Evolutionary conservation across 1,139 yeast species (phyloP), one percentile per base, ranked within the genome.

Genomic region (Magnusiomyces clavatus): DNA sequence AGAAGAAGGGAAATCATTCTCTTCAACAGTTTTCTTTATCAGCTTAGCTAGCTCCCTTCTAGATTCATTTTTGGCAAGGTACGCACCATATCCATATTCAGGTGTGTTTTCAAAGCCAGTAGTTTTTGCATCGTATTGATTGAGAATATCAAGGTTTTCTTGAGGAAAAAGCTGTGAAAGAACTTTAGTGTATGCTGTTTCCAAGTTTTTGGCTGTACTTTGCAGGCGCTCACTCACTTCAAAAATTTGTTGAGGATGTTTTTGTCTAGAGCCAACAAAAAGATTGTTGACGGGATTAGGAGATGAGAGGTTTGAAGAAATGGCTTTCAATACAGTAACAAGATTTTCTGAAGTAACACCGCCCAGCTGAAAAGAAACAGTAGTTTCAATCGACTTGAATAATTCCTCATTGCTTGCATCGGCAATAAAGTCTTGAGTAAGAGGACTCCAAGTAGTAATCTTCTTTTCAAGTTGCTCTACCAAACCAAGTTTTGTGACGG

Each of bases 11-110:
- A 80, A 77, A 49, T 74, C 71, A 54, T 77, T 75, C 14, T 70
- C 64, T 60, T 80, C 80, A 43, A 85, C 66, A 2, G 82, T 71
- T 5, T 63, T 57, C 57, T 76, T 73, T n/a, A 82, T 81, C 55
- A 76, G 65, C 3, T 70, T 66, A 38, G 78, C 63, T 59, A 86
- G 74, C 39, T 70, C 66, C 31, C 70, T 63, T 52, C 58, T 60
- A 44, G 57, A 55, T 61, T 82, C 81, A 61, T 80, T 76, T 43
- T 72, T 72, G 47, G 77, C 78, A 60, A 89, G 70, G 63, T 75
- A 88, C 39, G 81, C 73, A 68, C 98, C 98, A 60, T 78, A 87
- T 2, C 97, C 96, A 64, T 73, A 89, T 68, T 89, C 97, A 11
- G 97, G 97, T 10, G 64, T 60, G 44, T 81, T 71, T 17, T 68